Evolutionary conservation across 2,329 filamentous ascomycete species (phyloP).

Genomic region (Septoria linicola): DNA sequence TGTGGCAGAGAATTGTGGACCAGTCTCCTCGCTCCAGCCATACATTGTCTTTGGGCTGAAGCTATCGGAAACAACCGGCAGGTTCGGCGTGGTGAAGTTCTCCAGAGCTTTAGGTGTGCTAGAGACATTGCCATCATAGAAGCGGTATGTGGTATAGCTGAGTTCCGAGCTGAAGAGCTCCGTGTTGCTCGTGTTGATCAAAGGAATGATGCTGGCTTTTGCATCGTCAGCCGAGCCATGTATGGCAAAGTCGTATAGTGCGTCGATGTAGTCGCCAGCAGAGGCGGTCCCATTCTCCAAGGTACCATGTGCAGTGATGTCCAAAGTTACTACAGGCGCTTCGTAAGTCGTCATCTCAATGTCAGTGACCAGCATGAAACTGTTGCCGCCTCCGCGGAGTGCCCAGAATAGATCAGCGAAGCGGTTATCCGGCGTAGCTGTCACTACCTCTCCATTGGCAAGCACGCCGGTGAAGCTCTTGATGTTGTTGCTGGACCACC

Average conservation of each 20-base stretch:
- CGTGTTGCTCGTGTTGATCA: conserved; percentile 3
- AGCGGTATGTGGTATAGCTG: conserved; percentile 3
- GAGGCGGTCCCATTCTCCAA: not conserved
- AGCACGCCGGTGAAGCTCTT: conserved; percentile 15
- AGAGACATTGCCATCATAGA: conserved; percentile 5
- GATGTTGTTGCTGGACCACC: conserved; percentile 9
- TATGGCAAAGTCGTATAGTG: not conserved
- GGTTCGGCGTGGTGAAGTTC: not conserved
- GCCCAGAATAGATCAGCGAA: conserved; percentile 25
- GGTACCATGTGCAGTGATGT: conserved; percentile 1
- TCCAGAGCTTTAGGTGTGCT: not conserved
- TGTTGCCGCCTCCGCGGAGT: conserved; percentile 19
- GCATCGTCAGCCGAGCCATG: not conserved
- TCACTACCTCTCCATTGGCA: conserved; percentile 16
- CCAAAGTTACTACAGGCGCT: conserved; percentile 3
- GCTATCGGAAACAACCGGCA: not conserved
- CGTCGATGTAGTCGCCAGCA: not conserved
- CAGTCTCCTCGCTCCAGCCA: conserved; percentile 5
- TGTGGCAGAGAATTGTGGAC: not conserved
- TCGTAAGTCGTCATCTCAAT: conserved; percentile 13
- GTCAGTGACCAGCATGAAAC: conserved; percentile 23
- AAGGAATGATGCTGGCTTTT: conserved; percentile 1
- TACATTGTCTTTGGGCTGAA: conserved; percentile 8
- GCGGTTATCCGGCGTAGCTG: conserved; percentile 7
- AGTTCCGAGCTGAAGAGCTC: not conserved